These are phyloP conservation scores for Aethionema arabicum DNA, from an alignment of 345 rosid genomes.

Conservation along the genomic window DNA sequence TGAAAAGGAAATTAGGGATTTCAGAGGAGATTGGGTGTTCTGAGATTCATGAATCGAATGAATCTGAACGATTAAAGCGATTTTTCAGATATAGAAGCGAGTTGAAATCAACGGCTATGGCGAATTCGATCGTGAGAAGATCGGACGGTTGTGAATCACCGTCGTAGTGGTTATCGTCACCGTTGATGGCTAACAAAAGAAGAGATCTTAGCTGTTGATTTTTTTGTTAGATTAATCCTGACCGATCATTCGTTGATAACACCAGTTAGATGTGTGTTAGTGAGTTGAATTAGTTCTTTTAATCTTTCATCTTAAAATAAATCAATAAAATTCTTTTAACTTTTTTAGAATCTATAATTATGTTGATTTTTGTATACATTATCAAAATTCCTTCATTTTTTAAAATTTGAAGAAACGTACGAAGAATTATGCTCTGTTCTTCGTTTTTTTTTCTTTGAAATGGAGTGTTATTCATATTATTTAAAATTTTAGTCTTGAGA, in stretches of 20 bases:
- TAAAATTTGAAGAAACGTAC: no score
- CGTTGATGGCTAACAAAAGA: slow-evolving; percentile 38
- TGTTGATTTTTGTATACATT: not conserved
- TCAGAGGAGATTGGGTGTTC: slow-evolving; percentile 44
- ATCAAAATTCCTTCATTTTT: no score
- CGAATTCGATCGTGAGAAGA: slow-evolving; percentile 35
- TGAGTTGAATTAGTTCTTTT: slow-evolving; percentile 20
- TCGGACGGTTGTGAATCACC: slow-evolving; percentile 21
- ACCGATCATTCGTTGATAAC: not conserved
- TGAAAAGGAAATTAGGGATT: slow-evolving; percentile 35
- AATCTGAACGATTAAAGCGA: slow-evolving; percentile 41
- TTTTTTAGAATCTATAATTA: not conserved
- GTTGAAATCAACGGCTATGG: slow-evolving; percentile 42
- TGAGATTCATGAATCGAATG: slow-evolving; percentile 39
- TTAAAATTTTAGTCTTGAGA: no score
- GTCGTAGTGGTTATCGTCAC: slow-evolving; percentile 9
- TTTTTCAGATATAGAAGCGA: slow-evolving; percentile 26
- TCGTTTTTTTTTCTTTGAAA: no score
- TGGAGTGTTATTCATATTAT: no score
- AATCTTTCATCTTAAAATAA: slow-evolving; percentile 1
- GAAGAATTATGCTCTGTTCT: no score
- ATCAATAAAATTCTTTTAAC: slow-evolving; percentile 5
- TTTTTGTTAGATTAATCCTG: not conserved
- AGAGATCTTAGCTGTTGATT: slow-evolving; percentile 40
- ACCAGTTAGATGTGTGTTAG: slow-evolving; percentile 29